Conservation (phyloP, 225 moss, liverwort and hornwort genomes). For the Neckera pumila region DNA sequence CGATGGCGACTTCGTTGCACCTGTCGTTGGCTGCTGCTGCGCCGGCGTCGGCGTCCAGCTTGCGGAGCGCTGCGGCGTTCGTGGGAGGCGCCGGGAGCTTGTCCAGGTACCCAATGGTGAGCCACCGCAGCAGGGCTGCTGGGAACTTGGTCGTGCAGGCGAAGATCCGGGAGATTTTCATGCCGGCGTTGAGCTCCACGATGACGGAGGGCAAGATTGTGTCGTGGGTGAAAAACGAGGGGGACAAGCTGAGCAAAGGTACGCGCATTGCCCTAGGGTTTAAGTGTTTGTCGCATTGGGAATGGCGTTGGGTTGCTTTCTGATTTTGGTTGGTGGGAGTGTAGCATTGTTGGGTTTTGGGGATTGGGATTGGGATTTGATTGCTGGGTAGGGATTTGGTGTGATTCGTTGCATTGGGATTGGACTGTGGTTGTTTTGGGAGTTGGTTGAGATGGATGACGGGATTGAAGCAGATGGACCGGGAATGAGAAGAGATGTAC, state of each 20-base stretch:
- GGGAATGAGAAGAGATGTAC: neutral
- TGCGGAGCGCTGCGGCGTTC: slow-evolving; percentile 2
- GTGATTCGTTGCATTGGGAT: neutral
- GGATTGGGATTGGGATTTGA: neutral
- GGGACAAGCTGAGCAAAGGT: slow-evolving; percentile 93
- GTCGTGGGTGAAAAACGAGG: slow-evolving; percentile 96
- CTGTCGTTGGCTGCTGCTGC: slow-evolving; percentile 11
- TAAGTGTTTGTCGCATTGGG: neutral
- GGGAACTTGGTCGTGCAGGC: slow-evolving; percentile 41
- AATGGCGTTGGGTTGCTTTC: neutral
- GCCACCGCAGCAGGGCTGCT: neutral
- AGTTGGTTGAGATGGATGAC: neutral
- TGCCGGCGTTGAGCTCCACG: slow-evolving; percentile 97
- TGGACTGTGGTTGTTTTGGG: neutral
- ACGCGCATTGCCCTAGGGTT: neutral
- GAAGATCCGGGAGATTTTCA: slow-evolving; percentile 99
- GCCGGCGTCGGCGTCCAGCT: neutral
- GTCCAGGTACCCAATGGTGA: neutral
- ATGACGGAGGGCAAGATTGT: slow-evolving; percentile 99
- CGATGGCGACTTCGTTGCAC: slow-evolving; percentile 34
- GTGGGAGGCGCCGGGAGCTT: neutral
- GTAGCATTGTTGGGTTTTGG: neutral
- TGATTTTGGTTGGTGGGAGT: neutral
- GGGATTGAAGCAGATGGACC: neutral
- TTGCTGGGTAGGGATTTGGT: neutral